Base-by-base conservation (phyloP, 306 rosid genomes). In the Acacia acuminata region DNA sequence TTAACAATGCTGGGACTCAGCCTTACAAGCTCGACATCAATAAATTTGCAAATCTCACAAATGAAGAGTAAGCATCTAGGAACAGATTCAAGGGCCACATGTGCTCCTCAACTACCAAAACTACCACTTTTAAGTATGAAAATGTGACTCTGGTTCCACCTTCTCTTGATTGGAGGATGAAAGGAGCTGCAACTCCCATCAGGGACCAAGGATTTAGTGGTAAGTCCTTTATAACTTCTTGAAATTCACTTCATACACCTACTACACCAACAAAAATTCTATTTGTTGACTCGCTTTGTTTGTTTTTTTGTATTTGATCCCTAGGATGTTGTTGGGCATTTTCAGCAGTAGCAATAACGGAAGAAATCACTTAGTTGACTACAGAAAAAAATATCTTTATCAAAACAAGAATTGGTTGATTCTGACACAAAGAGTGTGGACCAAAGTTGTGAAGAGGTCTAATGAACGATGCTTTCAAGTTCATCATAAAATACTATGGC, bases 171-270 rank as follows among this genome's bases (percentile, higher is more conserved):
- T 86, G 88, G 86, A 86, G 88, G 76, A 58, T 25, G 51, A 82
- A 71, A 76, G 89, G 89, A 70, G 86, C 84, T 86, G 84, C 79
- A 48, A 76, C 84, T 64, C 86, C 89, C 5, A 55, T 86, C 43
- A 82, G 82, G 56, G 34, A 86, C 79, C 89, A 86, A 82, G 89
- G 82, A 76, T 66, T 75, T 63, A 79, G 89, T 79, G 89, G 89
- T 79, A 82, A 66, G 19, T 51, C 38, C 53, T 15, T 17, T 32
- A 65, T 32, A 2, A 32, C 43, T 32, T 8, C 27, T 61, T 61
- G 68, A 61, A 61, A 11, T 24, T 25, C 36, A 61, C 38, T 61
- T 61, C 32, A 61, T 25, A 24, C 34, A 24, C 34, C 67, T 61
- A 14, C 45, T 10, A 14, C 53, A 48, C 53, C 4, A 14, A 48